Percentiles rank a stretch among this genome's conserved stretches.
Conservation (phyloP, 164 flowering plant genomes). For the Vitis riparia region DNA sequence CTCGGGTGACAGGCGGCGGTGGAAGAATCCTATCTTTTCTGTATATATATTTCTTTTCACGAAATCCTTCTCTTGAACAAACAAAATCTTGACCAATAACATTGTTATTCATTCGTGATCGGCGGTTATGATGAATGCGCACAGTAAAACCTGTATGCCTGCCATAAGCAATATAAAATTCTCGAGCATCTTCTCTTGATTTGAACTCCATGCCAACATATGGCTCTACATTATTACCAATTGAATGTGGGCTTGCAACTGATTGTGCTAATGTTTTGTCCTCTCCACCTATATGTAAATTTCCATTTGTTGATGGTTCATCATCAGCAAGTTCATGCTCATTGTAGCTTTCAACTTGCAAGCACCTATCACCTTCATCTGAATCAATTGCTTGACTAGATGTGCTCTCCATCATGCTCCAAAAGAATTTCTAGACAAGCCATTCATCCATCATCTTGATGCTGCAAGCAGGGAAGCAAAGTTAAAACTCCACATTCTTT, state of each 20-base stretch:
- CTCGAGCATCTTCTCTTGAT: conserved; percentile 37
- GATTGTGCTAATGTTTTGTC: conserved; percentile 10
- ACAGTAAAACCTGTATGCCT: conserved; percentile 34
- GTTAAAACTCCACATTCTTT: too few species aligned
- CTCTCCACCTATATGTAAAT: conserved; percentile 17
- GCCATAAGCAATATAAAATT: conserved; percentile 33
- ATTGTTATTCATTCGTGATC: conserved; percentile 31
- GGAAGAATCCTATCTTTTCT: too few species aligned
- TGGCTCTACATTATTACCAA: conserved; percentile 19
- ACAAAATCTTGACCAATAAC: conserved; percentile 22
- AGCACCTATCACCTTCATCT: conserved; percentile 21
- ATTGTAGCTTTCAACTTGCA: conserved; percentile 24
- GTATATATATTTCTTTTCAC: too few species aligned
- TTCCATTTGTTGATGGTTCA: conserved; percentile 14
- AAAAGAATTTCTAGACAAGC: conserved; percentile 1
- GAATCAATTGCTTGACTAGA: conserved; percentile 25
- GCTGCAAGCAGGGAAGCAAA: not conserved
- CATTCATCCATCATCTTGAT: not conserved
- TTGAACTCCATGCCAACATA: conserved; percentile 36
- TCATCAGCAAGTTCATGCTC: conserved; percentile 26
- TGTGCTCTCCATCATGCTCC: conserved; percentile 20
- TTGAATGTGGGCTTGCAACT: conserved; percentile 10
- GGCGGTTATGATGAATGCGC: conserved; percentile 35
- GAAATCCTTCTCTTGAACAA: too few species aligned
- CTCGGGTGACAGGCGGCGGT: too few species aligned